Base-by-base conservation (phyloP, 768 basidiomycete species). In the Paxillus rubicundulus region DNA sequence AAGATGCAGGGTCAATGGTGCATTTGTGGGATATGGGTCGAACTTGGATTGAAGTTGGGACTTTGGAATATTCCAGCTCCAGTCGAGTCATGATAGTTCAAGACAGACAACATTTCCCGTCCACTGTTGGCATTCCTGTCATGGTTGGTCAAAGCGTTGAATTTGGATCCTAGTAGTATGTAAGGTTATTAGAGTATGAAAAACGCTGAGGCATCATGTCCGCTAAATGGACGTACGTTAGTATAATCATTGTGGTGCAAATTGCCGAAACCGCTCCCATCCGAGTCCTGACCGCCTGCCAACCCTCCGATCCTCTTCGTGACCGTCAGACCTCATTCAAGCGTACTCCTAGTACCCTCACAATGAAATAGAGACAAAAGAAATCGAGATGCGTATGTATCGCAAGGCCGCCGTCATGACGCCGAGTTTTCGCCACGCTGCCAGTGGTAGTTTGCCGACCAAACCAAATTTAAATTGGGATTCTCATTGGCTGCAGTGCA, bases 401-500 rank as follows among this genome's bases (percentile, higher is more conserved):
- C 5, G 21, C 30, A 9, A 14, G 13, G 13, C 8, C 4, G 13
- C 9, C 10, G 12, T 43, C 20, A 20, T 43, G 30, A 30, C 30
- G 10, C 30, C 10, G 13, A 27, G 21, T 27, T 43, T 43, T 27
- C 41, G 40, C 40, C 40, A 42, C 42, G n/a, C 27, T 24, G 28
- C 14, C 17, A 27, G 27, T 21, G 14, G 14, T 28, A 5, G 21
- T 44, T 28, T 28, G 42, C 24, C 27, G 42, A 28, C 42, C n/a
- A 17, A 38, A 37, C 55, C 52, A 46, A 61, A 64, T 55, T 53
- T 24, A 6, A 24, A 24, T 24, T 45, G 46, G 47, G 62, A 59
- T 53, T 45, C 62, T 38, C 56, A 56, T 52, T 46, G n/a, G n/a
- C n/a, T n/a, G n/a, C n/a, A n/a, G n/a, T n/a, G 55, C 50, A 38